Evolutionary conservation across 495 filamentous ascomycete species (phyloP), one percentile per base, ranked within the genome.

Genomic region (Hypoxylon crocopeplum): DNA sequence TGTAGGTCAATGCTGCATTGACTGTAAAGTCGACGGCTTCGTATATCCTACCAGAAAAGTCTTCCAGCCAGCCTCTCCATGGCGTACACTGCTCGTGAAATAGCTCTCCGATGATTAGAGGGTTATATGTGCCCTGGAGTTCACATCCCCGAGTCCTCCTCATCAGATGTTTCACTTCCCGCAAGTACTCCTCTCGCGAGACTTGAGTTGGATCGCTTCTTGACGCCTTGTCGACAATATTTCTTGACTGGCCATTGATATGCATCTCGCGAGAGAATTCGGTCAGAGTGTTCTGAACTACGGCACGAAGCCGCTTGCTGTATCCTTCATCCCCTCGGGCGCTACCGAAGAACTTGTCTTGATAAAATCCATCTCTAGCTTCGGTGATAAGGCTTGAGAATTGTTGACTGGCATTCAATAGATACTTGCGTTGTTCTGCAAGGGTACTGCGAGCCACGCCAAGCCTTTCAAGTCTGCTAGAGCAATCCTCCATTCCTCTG

Each of bases 61-160:
- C 13, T 2, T 59, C 45, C 0, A 62, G 56, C 24, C 74, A 65
- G 2, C 37, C 22, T 22, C 67, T 62, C 77, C 78, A 82, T 0
- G 71, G 77, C 0, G 33, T 41, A 2, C 62, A 77, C 42, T 83
- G 77, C 21, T 80, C 66, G 0, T 36, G 51, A 42, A 82, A 82
- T 0, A 82, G 52, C n/a, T 80, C 76, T 2, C 62, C 59, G 1
- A 82, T 69, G 6, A 83, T 63, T 29, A 80, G 56, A 0, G 78
- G 79, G 30, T 76, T 79, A 58, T 79, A 80, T 4, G 72, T 77
- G 0, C 79, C 77, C 0, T 76, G 75, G 15, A 83, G 60, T 48
- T 82, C 78, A 3, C 73, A 60, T 0, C 79, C 78, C 1, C 70
- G 62, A 0, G 63, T 74, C 11, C 55, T 53, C 8, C 16, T 53